phyloP scores from a whole-genome alignment of 352 stramenopile species.

The Pythium brachiatum region DNA sequence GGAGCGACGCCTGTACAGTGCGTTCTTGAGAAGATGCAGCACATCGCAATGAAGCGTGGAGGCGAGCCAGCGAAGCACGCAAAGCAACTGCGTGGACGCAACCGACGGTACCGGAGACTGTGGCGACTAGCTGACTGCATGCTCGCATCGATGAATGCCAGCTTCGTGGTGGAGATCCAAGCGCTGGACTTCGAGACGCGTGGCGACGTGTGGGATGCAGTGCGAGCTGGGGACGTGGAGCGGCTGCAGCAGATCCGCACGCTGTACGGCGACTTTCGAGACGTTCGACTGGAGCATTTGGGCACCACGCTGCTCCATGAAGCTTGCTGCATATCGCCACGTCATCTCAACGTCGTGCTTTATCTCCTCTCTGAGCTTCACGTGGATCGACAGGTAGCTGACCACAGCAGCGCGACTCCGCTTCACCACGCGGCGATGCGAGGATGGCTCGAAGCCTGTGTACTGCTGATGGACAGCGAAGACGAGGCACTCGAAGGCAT shows the following conservation, averaged over 20 bases:
- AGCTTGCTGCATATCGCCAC: slow-evolving; percentile 33
- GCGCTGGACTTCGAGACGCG: slow-evolving; percentile 34
- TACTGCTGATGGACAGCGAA: slow-evolving; percentile 32
- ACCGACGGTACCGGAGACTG: slow-evolving; percentile 31
- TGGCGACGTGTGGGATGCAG: slow-evolving; percentile 53
- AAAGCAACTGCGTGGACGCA: slow-evolving; percentile 17
- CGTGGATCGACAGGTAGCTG: background rate
- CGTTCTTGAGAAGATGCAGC: slow-evolving; percentile 41
- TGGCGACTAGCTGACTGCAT: slow-evolving; percentile 44
- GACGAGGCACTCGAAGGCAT: background rate
- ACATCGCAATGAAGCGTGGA: slow-evolving; percentile 17
- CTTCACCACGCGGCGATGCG: slow-evolving; percentile 52
- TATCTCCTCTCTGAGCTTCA: slow-evolving; percentile 1
- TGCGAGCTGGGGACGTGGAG: slow-evolving; percentile 35
- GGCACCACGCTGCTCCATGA: slow-evolving; percentile 52
- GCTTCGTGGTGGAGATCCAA: background rate
- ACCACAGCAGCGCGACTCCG: slow-evolving; percentile 31
- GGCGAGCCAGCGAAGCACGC: background rate
- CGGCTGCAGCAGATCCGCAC: slow-evolving; percentile 36
- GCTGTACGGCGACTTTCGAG: slow-evolving; percentile 19
- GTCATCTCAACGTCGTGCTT: slow-evolving; percentile 14
- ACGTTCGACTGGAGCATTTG: background rate
- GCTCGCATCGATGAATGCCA: slow-evolving; percentile 7
- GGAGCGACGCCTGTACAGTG: slow-evolving; percentile 43
- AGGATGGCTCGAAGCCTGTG: slow-evolving; percentile 40